phyloP scores from a whole-genome alignment of 2,329 filamentous ascomycete species.

The Fusarium secorum region DNA sequence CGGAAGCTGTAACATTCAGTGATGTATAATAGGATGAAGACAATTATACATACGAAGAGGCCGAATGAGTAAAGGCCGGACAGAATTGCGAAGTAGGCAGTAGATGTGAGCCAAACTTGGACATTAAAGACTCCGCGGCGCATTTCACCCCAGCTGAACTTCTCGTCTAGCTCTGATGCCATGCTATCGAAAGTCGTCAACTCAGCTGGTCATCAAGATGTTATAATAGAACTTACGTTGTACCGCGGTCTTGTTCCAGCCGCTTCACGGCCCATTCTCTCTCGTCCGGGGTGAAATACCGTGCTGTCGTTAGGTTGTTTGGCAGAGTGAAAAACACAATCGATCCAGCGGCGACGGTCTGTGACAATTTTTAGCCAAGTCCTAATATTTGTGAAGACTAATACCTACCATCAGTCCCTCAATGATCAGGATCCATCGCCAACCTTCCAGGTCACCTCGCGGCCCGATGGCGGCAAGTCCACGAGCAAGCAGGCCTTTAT shows the following conservation, averaged over 20 bases:
- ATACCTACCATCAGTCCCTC: background rate
- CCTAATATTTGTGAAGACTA: fast-evolving
- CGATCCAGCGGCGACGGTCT: background rate
- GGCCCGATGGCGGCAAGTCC: background rate
- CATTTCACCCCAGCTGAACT: background rate
- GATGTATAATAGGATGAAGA: fast-evolving
- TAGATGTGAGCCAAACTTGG: constrained; percentile 4
- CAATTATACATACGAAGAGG: background rate
- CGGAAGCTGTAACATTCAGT: background rate
- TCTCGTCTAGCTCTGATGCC: background rate
- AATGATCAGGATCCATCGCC: constrained; percentile 3
- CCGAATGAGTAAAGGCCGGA: constrained; percentile 1
- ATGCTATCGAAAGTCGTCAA: background rate
- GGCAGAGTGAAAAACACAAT: background rate
- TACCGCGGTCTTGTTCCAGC: background rate
- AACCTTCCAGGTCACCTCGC: background rate
- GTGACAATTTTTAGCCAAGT: fast-evolving
- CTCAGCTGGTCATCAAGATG: fast-evolving
- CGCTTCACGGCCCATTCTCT: background rate
- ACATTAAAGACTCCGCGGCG: background rate
- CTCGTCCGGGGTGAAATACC: background rate
- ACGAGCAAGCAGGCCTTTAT: background rate
- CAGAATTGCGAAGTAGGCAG: background rate
- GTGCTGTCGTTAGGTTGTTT: background rate
- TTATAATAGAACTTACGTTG: background rate